Base-by-base conservation (phyloP, 768 basidiomycete species). In the Lactifluus volemus region DNA sequence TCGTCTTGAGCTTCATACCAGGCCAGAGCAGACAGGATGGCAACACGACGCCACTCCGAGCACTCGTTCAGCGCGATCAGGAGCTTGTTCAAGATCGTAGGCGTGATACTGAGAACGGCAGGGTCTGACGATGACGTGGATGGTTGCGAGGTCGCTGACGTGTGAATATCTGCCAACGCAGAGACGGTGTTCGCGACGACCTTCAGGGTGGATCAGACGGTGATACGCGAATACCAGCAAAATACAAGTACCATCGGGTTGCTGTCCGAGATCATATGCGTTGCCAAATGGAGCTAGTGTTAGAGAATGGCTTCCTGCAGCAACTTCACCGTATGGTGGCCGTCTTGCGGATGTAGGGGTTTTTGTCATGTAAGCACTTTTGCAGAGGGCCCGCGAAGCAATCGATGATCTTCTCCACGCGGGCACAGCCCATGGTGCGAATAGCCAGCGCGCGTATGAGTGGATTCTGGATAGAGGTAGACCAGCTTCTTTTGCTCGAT, bases 401-500 rank as follows among this genome's bases (percentile, higher is more conserved):
- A 76, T 98, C 95, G 73, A 98, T 92, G 72, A 98, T 98, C 83
- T 98, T 98, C 73, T 98, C 97, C 10, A 96, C 95, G 45, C 95
- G 89, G 50, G 98, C 75, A 69, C 91, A 90, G 38, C 93, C 94
- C 97, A 99, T 99, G 9, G 97, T 99, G 41, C 97, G 85, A 71
- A 98, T 98, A 38, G 97, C 89, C 57, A 99, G 81, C 0, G 96
- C 97, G 53, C 97, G 86, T 29, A 98, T 90, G 57, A 98, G 89
- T 0, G 97, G 97, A 69, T 99, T 98, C 10, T 91, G 85, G 85
- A 73, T 98, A 98, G 25, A 97, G 83, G 69, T 97, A 98, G n/a
- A 98, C 97, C 38, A 99, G 88, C 75, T 99, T 98, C 84, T 98
- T 99, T 77, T 98, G 97, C 73, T 99, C 97, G 56, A 99, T 83